These are phyloP conservation scores for Pseudonitzschia multistriata DNA, from an alignment of 108 stramenopile species.

Conservation along the genomic window DNA sequence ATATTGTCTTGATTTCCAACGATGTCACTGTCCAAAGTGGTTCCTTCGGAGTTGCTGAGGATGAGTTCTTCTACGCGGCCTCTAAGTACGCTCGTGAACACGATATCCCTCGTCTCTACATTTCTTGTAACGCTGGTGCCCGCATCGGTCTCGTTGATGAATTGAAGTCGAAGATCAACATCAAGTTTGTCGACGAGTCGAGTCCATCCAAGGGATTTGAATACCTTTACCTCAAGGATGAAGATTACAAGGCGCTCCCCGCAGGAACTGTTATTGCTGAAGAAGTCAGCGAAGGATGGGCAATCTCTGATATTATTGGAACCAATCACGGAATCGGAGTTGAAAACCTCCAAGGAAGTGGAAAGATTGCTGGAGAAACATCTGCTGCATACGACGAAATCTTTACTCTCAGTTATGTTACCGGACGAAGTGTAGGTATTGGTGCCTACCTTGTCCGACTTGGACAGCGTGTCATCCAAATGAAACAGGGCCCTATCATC, in stretches of 20 bases:
- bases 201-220: conserved; percentile 94
- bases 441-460: conserved; percentile 93
- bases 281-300: conserved; percentile 86
- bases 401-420: conserved; percentile 96
- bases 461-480: conserved; percentile 92
- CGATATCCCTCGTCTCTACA: conserved; percentile 93
- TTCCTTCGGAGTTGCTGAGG: conserved; percentile 95
- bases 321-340: conserved; percentile 94
- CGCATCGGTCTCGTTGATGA: conserved; percentile 98
- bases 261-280: conserved; percentile 86
- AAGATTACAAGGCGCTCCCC: conserved; percentile 87
- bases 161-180: conserved; percentile 93
- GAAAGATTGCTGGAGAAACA: conserved; percentile 98
- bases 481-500: conserved; percentile 91
- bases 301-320: conserved; percentile 93
- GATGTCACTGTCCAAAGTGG: conserved; percentile 98
- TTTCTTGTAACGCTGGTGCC: conserved; percentile 96
- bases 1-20: conserved; percentile 95
- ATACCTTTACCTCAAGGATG: conserved; percentile 93
- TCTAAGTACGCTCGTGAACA: conserved; percentile 88
- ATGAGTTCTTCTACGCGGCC: conserved; percentile 92
- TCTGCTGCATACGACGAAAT: conserved; percentile 95
- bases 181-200: conserved; percentile 87
- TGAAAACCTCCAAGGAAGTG: conserved; percentile 96
- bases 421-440: conserved; percentile 95